Conservation (phyloP, 805 yeast genomes). For the Wickerhamomyces ciferrii region DNA sequence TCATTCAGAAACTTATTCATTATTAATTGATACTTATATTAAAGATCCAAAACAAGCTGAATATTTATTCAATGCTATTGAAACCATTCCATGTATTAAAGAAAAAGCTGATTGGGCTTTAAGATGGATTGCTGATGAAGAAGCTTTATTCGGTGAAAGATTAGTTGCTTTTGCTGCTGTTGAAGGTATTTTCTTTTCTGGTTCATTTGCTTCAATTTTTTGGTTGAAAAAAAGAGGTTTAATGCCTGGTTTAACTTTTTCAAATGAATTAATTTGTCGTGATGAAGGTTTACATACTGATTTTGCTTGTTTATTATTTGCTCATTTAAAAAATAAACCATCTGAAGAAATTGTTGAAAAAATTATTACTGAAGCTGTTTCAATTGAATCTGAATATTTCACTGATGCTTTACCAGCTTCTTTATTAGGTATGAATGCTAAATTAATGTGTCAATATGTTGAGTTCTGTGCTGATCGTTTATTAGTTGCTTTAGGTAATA, state of each 20-base stretch:
- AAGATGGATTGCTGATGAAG: slow-evolving; percentile 89
- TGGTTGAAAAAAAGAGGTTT: slow-evolving; percentile 99
- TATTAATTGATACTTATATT: slow-evolving; percentile 90
- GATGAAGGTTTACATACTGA: slow-evolving; percentile 99
- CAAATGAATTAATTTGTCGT: slow-evolving; percentile 95
- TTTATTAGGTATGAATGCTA: slow-evolving; percentile 90
- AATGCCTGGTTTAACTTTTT: slow-evolving; percentile 98
- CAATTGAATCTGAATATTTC: slow-evolving; percentile 89
- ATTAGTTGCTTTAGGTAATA: slow-evolving; percentile 84
- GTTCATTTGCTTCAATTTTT: slow-evolving; percentile 96
- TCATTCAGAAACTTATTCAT: slow-evolving; percentile 95
- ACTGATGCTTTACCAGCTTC: slow-evolving; percentile 93
- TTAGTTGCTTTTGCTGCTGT: slow-evolving; percentile 98
- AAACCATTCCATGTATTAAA: slow-evolving; percentile 91
- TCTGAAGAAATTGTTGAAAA: slow-evolving; percentile 69
- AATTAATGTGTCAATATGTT: slow-evolving; percentile 95
- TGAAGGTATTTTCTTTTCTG: slow-evolving; percentile 97
- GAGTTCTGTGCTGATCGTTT: slow-evolving; percentile 97
- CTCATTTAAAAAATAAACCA: slow-evolving; percentile 91
- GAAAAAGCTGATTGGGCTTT: slow-evolving; percentile 99
- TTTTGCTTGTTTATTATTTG: slow-evolving; percentile 92
- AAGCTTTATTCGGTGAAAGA: slow-evolving; percentile 91
- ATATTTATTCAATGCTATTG: slow-evolving; percentile 90
- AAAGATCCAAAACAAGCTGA: slow-evolving; percentile 94
- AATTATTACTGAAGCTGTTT: slow-evolving; percentile 93